These are phyloP conservation scores for Mimosa bimucronata DNA, from an alignment of 306 rosid genomes.

Conservation along the genomic window DNA sequence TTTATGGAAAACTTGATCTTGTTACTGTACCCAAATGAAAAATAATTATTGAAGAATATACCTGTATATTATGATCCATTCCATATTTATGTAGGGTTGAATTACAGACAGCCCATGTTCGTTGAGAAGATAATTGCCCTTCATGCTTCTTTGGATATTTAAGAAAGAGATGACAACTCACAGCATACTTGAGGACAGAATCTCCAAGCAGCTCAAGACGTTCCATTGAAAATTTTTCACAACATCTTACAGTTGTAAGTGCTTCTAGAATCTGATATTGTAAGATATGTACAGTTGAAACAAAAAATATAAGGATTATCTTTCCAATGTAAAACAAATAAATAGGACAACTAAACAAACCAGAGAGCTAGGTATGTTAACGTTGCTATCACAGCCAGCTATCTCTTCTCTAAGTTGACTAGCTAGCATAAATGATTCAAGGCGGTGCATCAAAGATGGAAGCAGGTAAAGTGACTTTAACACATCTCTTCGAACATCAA, in stretches of 20 bases:
- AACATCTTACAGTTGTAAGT: conserved; percentile 78
- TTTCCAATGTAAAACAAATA: conserved; percentile 21
- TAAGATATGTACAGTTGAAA: conserved; percentile 27
- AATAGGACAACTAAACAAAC: conserved; percentile 46
- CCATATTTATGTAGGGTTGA: conserved; percentile 76
- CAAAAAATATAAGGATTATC: conserved; percentile 15
- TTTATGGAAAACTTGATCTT: conserved; percentile 1
- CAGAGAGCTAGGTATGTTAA: conserved; percentile 67
- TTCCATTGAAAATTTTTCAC: conserved; percentile 84
- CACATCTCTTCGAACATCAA: conserved; percentile 64
- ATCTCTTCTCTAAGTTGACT: conserved; percentile 89
- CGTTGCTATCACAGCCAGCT: conserved; percentile 42
- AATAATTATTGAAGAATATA: conserved; percentile 30
- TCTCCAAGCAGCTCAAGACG: conserved; percentile 98
- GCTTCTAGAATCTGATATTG: conserved; percentile 79
- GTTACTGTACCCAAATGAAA: conserved; percentile 21
- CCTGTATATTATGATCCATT: conserved; percentile 73
- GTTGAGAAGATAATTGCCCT: conserved; percentile 68
- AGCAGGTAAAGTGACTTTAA: conserved; percentile 75
- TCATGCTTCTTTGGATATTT: conserved; percentile 77
- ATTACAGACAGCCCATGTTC: conserved; percentile 62
- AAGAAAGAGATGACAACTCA: conserved; percentile 85
- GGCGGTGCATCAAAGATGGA: conserved; percentile 86
- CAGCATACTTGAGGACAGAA: conserved; percentile 81
- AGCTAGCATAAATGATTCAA: conserved; percentile 83